Evolutionary conservation across 164 flowering plant genomes (phyloP).

Genomic region (Akebia trifoliata): DNA sequence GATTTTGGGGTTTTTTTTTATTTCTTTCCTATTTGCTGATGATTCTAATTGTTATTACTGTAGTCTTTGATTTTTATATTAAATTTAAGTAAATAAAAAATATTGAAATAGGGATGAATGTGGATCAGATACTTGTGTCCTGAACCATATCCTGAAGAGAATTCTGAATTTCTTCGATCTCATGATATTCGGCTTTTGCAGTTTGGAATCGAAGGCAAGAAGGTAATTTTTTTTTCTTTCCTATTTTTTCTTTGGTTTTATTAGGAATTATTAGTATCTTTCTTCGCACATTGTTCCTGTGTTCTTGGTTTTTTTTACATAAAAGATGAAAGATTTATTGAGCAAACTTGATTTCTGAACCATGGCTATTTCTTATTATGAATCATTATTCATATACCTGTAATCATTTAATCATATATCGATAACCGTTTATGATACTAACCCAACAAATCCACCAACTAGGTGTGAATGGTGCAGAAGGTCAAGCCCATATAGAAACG

Average conservation of each 20-base stretch:
- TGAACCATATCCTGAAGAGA: slow-evolving; percentile 61
- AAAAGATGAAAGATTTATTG: too few species aligned
- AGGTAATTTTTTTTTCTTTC: slow-evolving; percentile 29
- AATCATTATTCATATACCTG: too few species aligned
- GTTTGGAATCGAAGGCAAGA: slow-evolving; percentile 58
- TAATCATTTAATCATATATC: too few species aligned
- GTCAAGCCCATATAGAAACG: too few species aligned
- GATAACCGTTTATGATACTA: too few species aligned
- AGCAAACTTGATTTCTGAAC: too few species aligned
- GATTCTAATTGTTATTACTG: background rate
- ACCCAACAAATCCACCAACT: too few species aligned
- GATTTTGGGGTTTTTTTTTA: background rate
- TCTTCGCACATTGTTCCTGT: background rate
- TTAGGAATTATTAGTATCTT: background rate
- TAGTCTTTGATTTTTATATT: background rate
- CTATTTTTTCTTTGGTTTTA: background rate
- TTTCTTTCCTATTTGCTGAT: background rate
- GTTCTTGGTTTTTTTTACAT: too few species aligned
- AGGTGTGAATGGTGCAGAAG: too few species aligned
- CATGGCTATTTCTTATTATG: too few species aligned
- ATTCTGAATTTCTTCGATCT: slow-evolving; percentile 39
- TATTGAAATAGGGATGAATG: too few species aligned
- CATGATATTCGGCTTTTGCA: slow-evolving; percentile 49
- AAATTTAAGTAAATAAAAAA: too few species aligned
- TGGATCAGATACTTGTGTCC: slow-evolving; percentile 81